Evolutionary conservation across 106 monocot species (phyloP), one percentile per base, ranked within the genome.

Genomic region (Xerophyta viscosa): DNA sequence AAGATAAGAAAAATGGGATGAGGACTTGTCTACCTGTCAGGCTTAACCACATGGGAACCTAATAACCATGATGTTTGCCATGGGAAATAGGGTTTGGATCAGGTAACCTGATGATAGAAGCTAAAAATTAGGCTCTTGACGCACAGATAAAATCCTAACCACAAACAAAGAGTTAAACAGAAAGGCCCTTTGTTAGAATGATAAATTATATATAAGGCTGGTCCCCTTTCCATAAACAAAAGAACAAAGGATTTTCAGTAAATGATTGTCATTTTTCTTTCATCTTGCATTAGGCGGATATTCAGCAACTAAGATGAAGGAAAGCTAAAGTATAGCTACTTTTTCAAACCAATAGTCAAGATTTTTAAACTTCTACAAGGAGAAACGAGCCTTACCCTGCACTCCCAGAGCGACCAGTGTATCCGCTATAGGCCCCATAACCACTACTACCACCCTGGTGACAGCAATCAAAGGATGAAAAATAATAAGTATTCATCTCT

Each of bases 61-160:
- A 91, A 72, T 91, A 91, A 66, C 75, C 85, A 91, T 78, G 85
- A 61, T 76, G 85, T 76, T 91, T 85, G 36, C 81, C 85, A 55
- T 77, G 78, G 61, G 81, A 66, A 66, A 72, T 29, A 64, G 76
- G 70, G 74, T 74, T 77, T 65, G 60, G 66, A 61, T 77, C 90
- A 75, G 80, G 72, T 72, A 84, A 91, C 84, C 90, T 91, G 81
- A 62, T 84, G 60, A 71, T 51, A 81, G 26, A 71, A 81, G 62
- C 54, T 60, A n/a, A 73, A 19, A 36, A 58, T 86, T 52, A 77
- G 66, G 70, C 68, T 21, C 33, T 50, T 46, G 15, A 45, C 39
- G 52, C 54, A 57, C 20, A 37, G 52, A 23, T 29, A 74, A 64
- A 33, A 28, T n/a, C 22, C 42, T 20, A n/a, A n/a, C n/a, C n/a